Conservation (phyloP, 176 grass and related monocot species). For the Alloteropsis semialata region DNA sequence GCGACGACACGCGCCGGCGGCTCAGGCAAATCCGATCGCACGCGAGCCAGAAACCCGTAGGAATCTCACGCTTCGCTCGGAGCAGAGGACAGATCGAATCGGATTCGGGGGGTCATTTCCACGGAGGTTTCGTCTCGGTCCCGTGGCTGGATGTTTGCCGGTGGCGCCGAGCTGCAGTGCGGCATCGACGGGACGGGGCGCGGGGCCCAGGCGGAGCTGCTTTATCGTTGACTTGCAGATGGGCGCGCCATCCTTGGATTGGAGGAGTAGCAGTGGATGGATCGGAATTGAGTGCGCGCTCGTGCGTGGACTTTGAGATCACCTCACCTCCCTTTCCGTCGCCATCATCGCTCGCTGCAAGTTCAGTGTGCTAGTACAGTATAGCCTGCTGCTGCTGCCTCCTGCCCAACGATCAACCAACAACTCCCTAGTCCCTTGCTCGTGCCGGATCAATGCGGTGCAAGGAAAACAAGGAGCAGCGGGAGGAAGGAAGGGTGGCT, state of each 20-base stretch:
- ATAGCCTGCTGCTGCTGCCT: not conserved
- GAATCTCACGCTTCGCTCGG: not conserved
- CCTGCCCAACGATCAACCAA: conserved; percentile 35
- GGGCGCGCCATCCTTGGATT: not conserved
- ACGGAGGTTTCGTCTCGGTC: not conserved
- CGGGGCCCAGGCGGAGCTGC: not conserved
- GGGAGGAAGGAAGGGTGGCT: not conserved
- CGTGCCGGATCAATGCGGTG: not conserved
- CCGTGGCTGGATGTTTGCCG: not conserved
- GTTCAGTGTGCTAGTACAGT: not conserved
- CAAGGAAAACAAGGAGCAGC: not conserved
- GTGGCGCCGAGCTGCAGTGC: not conserved
- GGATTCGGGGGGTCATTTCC: not conserved
- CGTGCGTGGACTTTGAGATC: conserved; percentile 29
- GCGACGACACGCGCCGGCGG: not conserved
- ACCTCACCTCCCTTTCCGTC: conserved; percentile 24
- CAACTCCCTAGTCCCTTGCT: not conserved
- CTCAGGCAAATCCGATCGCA: not conserved
- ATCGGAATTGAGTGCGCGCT: not conserved
- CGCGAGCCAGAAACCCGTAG: not conserved
- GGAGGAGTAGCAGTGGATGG: not conserved
- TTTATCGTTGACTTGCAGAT: conserved; percentile 25
- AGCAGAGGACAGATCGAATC: not conserved
- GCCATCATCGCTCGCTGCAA: not conserved
- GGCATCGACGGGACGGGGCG: not conserved